Evolutionary conservation across 371 early-diverging fungal species (phyloP).

Genomic region (Capniomyces stellatus): DNA sequence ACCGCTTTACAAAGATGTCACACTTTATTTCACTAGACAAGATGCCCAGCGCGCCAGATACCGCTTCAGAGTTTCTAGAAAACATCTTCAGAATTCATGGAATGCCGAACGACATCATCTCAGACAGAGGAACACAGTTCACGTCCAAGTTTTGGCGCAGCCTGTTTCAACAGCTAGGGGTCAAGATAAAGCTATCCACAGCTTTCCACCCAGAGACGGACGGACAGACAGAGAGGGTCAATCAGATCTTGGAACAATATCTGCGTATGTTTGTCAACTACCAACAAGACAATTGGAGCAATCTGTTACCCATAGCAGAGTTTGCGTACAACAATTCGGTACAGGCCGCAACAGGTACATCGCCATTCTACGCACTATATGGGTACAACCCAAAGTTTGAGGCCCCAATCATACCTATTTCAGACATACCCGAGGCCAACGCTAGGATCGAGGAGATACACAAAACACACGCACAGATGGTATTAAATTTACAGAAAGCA

Average conservation of each 20-base stretch:
- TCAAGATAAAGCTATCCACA: slow-evolving; percentile 2
- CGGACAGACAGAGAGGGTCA: slow-evolving; percentile 2
- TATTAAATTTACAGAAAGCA: slow-evolving; percentile 1
- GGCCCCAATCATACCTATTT: neutral
- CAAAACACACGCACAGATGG: neutral
- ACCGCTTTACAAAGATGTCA: slow-evolving; percentile 26
- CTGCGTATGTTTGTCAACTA: neutral
- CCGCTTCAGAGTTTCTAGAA: neutral
- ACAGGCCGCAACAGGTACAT: neutral
- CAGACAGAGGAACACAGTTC: slow-evolving; percentile 2
- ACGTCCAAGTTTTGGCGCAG: neutral
- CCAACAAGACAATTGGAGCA: slow-evolving; percentile 1
- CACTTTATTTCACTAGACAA: slow-evolving; percentile 22
- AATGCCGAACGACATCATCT: neutral
- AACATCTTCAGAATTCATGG: neutral
- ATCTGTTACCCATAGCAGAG: neutral
- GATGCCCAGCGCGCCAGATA: neutral
- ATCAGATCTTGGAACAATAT: slow-evolving; percentile 1
- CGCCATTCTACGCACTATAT: neutral
- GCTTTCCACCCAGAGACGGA: slow-evolving; percentile 2
- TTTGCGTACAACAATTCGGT: slow-evolving; percentile 1
- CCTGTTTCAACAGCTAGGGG: neutral
- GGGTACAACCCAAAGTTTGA: neutral
- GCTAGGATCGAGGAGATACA: neutral
- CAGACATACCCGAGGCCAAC: neutral